phyloP scores from a whole-genome alignment of 2,329 filamentous ascomycete species.

The Penicillium concentricum region DNA sequence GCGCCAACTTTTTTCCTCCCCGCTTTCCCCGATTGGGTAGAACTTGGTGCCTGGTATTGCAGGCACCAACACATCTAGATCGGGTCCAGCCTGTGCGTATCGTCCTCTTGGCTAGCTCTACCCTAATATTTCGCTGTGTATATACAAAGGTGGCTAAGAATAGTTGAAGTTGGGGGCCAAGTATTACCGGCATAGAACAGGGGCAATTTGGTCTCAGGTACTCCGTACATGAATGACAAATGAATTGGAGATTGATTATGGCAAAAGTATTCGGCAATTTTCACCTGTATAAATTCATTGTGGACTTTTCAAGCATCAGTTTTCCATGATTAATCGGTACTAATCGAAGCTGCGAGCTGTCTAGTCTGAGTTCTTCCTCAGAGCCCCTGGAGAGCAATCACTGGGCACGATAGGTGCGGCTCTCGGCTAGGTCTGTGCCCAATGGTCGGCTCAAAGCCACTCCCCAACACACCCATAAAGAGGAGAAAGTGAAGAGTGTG shows the following conservation, averaged over 20 bases:
- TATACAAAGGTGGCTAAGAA: neutral
- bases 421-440: neutral
- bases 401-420: neutral
- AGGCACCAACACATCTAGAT: conserved; percentile 1
- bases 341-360: neutral
- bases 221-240: neutral
- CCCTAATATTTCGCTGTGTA: neutral
- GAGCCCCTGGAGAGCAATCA: neutral
- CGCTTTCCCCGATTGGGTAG: conserved; percentile 22
- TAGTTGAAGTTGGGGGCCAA: neutral
- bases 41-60: conserved; percentile 2
- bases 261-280: neutral
- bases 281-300: neutral
- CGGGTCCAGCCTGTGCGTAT: neutral
- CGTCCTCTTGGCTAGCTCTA: neutral
- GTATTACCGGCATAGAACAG: neutral
- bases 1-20: conserved; percentile 29
- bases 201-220: neutral
- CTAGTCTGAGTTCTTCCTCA: neutral
- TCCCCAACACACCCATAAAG: neutral
- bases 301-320: neutral
- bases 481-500: neutral
- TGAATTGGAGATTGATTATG: neutral
- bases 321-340: neutral
- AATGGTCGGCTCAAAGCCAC: neutral